Evolutionary conservation across 2,329 filamentous ascomycete genomes (phyloP).

Genomic region (Alternaria longipes): DNA sequence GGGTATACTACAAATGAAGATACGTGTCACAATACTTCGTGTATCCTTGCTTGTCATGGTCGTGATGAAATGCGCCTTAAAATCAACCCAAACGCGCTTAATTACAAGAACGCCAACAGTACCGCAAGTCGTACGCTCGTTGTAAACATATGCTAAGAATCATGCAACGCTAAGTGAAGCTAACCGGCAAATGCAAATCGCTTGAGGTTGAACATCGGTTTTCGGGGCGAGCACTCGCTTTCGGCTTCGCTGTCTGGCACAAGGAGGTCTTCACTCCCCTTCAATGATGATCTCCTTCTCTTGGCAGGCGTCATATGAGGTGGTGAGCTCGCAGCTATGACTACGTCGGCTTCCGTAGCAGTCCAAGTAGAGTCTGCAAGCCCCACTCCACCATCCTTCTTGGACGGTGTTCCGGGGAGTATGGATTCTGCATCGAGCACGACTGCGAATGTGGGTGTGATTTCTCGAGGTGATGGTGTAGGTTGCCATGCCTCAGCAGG

Average conservation of each 20-base stretch:
- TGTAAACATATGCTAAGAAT: constrained; percentile 16
- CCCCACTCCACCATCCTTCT: constrained; percentile 16
- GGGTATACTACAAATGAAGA: constrained; percentile 24
- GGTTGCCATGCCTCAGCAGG: constrained; percentile 19
- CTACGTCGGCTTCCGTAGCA: constrained; percentile 41
- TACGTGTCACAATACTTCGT: constrained; percentile 11
- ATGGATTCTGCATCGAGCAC: constrained; percentile 12
- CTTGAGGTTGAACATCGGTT: constrained; percentile 50
- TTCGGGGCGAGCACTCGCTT: constrained; percentile 47
- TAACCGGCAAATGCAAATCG: constrained; percentile 51
- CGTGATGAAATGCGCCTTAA: neutral
- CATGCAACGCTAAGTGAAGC: constrained; percentile 7
- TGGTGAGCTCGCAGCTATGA: constrained; percentile 44
- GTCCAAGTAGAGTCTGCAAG: constrained; percentile 40
- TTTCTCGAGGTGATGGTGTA: constrained; percentile 15
- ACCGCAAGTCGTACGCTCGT: constrained; percentile 10
- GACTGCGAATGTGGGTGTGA: neutral
- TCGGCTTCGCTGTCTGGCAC: constrained; percentile 57
- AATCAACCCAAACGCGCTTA: constrained; percentile 2
- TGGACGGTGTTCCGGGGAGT: constrained; percentile 18
- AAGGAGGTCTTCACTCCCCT: constrained; percentile 59
- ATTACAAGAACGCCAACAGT: constrained; percentile 11
- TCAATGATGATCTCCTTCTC: constrained; percentile 34
- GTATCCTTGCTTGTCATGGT: neutral
- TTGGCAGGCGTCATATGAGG: constrained; percentile 32